Conservation (phyloP, 148 eudicot species). For the Talinum fruticosum region DNA sequence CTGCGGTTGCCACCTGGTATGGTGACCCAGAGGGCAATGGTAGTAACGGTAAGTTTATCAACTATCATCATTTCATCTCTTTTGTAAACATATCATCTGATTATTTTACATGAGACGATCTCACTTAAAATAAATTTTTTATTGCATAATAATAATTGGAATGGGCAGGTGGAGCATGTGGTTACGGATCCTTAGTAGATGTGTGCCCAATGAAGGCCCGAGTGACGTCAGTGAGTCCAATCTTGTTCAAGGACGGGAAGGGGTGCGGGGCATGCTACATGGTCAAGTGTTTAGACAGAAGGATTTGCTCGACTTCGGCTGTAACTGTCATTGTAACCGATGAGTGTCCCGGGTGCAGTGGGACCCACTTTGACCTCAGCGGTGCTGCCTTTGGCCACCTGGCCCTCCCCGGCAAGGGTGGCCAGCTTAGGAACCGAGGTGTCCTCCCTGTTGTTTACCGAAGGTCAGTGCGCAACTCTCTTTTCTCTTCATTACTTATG, state of each 20-base stretch:
- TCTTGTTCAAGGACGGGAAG: slow-evolving; percentile 73
- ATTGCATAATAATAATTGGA: not conserved
- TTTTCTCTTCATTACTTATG: no score
- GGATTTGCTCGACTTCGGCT: slow-evolving; percentile 70
- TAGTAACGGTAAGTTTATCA: not conserved
- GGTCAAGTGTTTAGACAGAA: slow-evolving; percentile 69
- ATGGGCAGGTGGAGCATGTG: slow-evolving; percentile 86
- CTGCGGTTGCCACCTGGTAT: not conserved
- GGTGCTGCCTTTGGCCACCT: slow-evolving; percentile 85
- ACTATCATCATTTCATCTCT: not conserved
- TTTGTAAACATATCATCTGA: not conserved
- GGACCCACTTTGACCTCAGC: slow-evolving; percentile 81
- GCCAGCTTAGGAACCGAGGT: slow-evolving; percentile 65
- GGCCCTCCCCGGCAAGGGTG: slow-evolving; percentile 58
- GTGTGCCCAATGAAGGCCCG: slow-evolving; percentile 78
- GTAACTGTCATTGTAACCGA: slow-evolving; percentile 89
- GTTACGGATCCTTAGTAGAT: slow-evolving; percentile 87
- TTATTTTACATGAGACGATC: not conserved
- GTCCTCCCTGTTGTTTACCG: slow-evolving; percentile 52
- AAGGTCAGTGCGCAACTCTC: slow-evolving; percentile 41
- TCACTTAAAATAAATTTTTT: not conserved
- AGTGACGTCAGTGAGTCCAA: slow-evolving; percentile 79
- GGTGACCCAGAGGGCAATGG: not conserved
- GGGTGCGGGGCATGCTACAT: slow-evolving; percentile 97
- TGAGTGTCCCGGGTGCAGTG: slow-evolving; percentile 80